These are phyloP conservation scores for Skeletonema grethae DNA, from an alignment of 108 stramenopile species.

Conservation along the genomic window DNA sequence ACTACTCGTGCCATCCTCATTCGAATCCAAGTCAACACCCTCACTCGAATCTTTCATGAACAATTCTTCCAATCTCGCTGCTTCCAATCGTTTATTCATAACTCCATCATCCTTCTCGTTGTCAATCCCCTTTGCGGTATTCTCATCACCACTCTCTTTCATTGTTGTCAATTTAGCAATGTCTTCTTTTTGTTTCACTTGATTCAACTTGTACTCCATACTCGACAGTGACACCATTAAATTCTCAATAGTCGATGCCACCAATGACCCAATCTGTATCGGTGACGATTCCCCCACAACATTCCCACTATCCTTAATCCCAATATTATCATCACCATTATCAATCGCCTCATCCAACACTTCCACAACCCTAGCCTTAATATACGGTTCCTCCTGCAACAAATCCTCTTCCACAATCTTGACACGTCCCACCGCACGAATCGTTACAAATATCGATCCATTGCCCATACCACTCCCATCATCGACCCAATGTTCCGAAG, in stretches of 20 bases:
- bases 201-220: slow-evolving; percentile 55
- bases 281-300: slow-evolving; percentile 14
- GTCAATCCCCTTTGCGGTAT: not conserved
- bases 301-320: slow-evolving; percentile 13
- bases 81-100: slow-evolving; percentile 26
- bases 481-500: slow-evolving; percentile 13
- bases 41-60: slow-evolving; percentile 38
- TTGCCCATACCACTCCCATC: slow-evolving; percentile 59
- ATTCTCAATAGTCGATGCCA: slow-evolving; percentile 67
- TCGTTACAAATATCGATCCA: slow-evolving; percentile 73
- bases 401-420: slow-evolving; percentile 56
- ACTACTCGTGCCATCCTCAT: not conserved
- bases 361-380: slow-evolving; percentile 66
- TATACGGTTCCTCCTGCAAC: slow-evolving; percentile 62
- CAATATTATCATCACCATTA: slow-evolving; percentile 27
- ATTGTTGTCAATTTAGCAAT: not conserved
- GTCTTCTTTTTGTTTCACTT: slow-evolving; percentile 9
- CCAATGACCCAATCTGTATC: slow-evolving; percentile 53
- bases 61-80: slow-evolving; percentile 28
- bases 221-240: slow-evolving; percentile 51
- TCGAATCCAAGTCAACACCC: slow-evolving; percentile 26
- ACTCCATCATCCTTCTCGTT: slow-evolving; percentile 9
- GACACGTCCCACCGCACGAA: slow-evolving; percentile 69
- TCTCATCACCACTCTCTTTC: not conserved
- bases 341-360: slow-evolving; percentile 46